Evolutionary conservation across 2,329 filamentous ascomycete genomes (phyloP), one percentile per base, ranked within the genome.

Genomic region (Penicillium paneum): DNA sequence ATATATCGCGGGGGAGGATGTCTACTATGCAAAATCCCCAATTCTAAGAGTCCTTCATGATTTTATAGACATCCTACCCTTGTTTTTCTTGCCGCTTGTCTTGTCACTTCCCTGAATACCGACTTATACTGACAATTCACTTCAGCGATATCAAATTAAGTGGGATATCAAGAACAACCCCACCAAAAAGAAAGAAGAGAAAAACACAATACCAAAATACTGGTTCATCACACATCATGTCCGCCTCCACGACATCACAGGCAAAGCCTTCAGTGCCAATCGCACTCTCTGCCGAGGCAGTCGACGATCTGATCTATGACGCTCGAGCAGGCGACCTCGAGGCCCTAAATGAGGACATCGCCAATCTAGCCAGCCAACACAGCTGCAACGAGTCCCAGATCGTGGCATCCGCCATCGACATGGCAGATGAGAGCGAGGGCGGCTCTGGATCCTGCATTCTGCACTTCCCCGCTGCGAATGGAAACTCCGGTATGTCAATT

Each of bases 381-480:
- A 79, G 77, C 54, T 79, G 79, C 46, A 73, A 83, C 0, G 71
- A 81, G 2, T 80, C 83, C n/a, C 82, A 86, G 53, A 81, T 96
- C 55, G 73, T 97, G 43, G 73, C 81, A 46, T 83, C 83, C 13
- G 88, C 89, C 24, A 84, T 85, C 61, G 91, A 96, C 69, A 80
- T 84, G 39, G 83, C 86, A 62, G 89, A 87, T 60, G 89, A 90
- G 53, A 95, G 91, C 60, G 88, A 87, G 49, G 79, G 75, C 7
- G 76, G 76, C 8, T 75, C 74, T 3, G 74, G 74, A 0, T 72
- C 70, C 5, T 76, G 74, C 55, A 65, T 85, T 43, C 74, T 97
- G 68, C 94, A 99, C 75, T 97, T 95, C 84, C 91, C 92, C 8
- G 86, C 90, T 24, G 94, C 90, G 26, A 99, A 99, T 70, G 93